Evolutionary conservation across 176 grass and related monocot genomes (phyloP).

Genomic region (Thalia dealbata): DNA sequence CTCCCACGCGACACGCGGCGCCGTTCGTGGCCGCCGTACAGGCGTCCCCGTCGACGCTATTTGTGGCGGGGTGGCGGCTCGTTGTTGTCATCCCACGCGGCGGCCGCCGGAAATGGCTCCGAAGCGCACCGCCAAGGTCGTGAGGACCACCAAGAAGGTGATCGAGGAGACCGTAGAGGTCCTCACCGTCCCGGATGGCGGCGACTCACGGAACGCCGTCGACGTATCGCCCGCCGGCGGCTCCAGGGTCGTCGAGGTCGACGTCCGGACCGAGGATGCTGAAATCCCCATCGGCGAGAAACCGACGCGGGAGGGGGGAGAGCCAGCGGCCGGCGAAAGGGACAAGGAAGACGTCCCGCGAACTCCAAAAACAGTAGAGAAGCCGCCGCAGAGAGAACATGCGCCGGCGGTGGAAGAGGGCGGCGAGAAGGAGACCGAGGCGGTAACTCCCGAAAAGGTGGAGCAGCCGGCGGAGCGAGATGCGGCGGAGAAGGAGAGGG

Average conservation of each 20-base stretch:
- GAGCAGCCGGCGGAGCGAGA: too few relatives aligned
- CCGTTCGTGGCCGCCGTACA: conserved; percentile 1
- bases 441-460: too few relatives aligned
- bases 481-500: conserved; percentile 8
- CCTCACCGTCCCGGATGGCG: conserved; percentile 6
- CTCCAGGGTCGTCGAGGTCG: conserved; percentile 26
- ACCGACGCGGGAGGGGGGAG: background rate
- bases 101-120: conserved; percentile 52
- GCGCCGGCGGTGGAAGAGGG: conserved; percentile 2
- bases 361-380: background rate
- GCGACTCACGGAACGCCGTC: conserved; percentile 1
- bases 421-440: too few relatives aligned
- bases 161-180: conserved; percentile 38
- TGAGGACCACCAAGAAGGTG: conserved; percentile 42
- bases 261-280: conserved; percentile 10
- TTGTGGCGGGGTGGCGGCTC: too few relatives aligned
- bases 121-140: conserved; percentile 28
- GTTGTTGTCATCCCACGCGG: too few relatives aligned
- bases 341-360: background rate
- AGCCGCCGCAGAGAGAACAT: background rate
- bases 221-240: conserved; percentile 5
- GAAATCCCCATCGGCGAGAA: background rate
- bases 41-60: too few relatives aligned
- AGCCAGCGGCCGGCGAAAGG: background rate
- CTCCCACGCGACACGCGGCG: background rate